Base-by-base conservation (phyloP, 176 grass and related monocot species). In the Oryza punctata region DNA sequence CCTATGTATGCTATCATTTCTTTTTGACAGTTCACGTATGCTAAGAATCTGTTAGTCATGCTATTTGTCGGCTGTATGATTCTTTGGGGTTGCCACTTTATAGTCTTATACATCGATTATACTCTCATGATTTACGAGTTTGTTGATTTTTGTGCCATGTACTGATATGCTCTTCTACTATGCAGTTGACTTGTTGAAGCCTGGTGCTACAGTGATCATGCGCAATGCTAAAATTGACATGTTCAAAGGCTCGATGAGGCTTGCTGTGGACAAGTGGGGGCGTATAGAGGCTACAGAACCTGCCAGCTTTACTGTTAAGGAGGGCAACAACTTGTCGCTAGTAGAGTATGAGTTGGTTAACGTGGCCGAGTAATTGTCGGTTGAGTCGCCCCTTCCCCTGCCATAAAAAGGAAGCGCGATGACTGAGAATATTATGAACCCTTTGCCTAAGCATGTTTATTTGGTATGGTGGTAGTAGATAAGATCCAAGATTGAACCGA, bases 281-380 rank as follows among this genome's bases (percentile, higher is more conserved):
- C 88, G 92, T 3, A 82, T 94, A 13, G 94, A 97, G 60, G 82
- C 89, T 7, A 47, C 92, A 16, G 94, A 97, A 78, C 83, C 94
- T 43, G 90, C 90, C 49, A 88, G 81, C 69, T 94, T 97, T 86
- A 83, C 80, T 16, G 94, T 97, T 38, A 97, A 89, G 38, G 90
- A 94, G 57, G 94, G 94, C 75, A 94, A 97, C 77, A 94, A 97
- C 86, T 70, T 97, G 37, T 97, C 94, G 0, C 73, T 85, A 27
- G 92, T 94, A 43, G 94, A 97, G 94, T 97, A 97, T 50, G 94
- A 97, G 37, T 79, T 97, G 74, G 92, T 97, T 83, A 94, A 97
- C 19, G 90, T 92, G 79, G 59, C 78, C 1, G 88, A 94, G 78
- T 91, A 84, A 89, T 87, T 24, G n/a, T 18, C 3, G 12, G 12